Percentiles rank a stretch among this genome's conserved stretches.
These are phyloP conservation scores for Gymnopus androsaceus DNA, from an alignment of 1,284 basidiomycete genomes.

Conservation along the genomic window DNA sequence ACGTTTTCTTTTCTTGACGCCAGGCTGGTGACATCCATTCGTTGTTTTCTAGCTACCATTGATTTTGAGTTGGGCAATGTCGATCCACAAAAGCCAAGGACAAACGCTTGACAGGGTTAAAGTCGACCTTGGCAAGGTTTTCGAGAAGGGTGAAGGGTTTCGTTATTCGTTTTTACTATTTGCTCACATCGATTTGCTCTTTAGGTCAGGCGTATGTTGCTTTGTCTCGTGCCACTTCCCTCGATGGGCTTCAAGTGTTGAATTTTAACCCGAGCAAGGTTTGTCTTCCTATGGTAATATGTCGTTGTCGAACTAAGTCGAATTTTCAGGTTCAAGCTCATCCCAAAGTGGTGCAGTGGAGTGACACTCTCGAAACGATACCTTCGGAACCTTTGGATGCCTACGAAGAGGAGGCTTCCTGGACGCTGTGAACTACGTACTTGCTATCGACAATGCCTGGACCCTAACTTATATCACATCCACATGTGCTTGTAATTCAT, in stretches of 20 bases:
- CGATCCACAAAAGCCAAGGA: slow-evolving; percentile 93
- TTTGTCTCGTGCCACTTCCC: slow-evolving; percentile 88
- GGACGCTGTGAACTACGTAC: background rate
- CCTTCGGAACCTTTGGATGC: background rate
- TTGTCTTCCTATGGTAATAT: background rate
- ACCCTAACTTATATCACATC: background rate
- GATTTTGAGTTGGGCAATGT: slow-evolving; percentile 92
- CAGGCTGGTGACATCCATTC: slow-evolving; percentile 6
- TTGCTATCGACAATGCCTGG: background rate
- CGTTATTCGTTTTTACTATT: slow-evolving; percentile 1
- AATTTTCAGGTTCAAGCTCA: slow-evolving; percentile 9
- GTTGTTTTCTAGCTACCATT: slow-evolving; percentile 70
- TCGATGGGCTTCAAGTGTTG: slow-evolving; percentile 89
- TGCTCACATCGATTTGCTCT: background rate
- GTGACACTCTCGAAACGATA: slow-evolving; percentile 55
- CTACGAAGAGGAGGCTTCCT: slow-evolving; percentile 8
- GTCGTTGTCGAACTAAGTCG: background rate
- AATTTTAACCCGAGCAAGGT: slow-evolving; percentile 82
- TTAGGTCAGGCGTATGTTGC: slow-evolving; percentile 93
- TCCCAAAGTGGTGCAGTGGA: slow-evolving; percentile 70
- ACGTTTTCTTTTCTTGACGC: background rate
- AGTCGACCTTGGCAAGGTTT: slow-evolving; percentile 78
- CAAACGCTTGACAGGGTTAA: slow-evolving; percentile 87
- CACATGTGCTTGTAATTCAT: background rate
- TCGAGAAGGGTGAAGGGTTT: slow-evolving; percentile 78